These are phyloP conservation scores for Jaltomata sinuosa DNA, from an alignment of 257 asterid species.

Conservation along the genomic window DNA sequence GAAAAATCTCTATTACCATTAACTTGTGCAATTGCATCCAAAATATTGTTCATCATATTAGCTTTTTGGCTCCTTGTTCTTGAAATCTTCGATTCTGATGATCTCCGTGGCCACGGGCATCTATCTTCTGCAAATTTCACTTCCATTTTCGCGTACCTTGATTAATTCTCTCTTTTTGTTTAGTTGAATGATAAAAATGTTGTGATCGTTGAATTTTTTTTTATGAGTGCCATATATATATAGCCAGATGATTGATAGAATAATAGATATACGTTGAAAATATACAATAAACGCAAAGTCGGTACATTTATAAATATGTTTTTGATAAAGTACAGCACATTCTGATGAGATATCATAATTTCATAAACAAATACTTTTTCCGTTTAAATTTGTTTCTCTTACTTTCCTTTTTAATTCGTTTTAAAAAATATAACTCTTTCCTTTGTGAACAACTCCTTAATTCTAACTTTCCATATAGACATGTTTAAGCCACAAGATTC, in stretches of 20 bases:
- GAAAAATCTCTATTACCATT: neutral
- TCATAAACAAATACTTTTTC: neutral
- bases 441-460: too few species aligned
- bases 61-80: neutral
- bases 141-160: neutral
- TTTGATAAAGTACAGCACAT: neutral
- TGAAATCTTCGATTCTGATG: neutral
- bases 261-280: neutral
- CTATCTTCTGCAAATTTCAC: neutral
- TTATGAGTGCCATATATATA: neutral
- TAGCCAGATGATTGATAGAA: neutral
- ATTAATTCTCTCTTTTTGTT: too few species aligned
- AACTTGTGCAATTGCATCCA: neutral
- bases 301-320: neutral
- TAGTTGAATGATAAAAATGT: too few species aligned
- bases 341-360: neutral
- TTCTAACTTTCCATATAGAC: too few species aligned
- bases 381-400: too few species aligned
- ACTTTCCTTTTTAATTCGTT: too few species aligned
- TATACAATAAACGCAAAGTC: neutral
- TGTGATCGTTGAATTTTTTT: too few species aligned
- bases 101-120: neutral
- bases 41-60: neutral
- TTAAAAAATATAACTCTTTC: too few species aligned
- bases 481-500: too few species aligned